These are phyloP conservation scores for Serpula lacrymans DNA, from an alignment of 768 basidiomycete genomes.

Conservation along the genomic window DNA sequence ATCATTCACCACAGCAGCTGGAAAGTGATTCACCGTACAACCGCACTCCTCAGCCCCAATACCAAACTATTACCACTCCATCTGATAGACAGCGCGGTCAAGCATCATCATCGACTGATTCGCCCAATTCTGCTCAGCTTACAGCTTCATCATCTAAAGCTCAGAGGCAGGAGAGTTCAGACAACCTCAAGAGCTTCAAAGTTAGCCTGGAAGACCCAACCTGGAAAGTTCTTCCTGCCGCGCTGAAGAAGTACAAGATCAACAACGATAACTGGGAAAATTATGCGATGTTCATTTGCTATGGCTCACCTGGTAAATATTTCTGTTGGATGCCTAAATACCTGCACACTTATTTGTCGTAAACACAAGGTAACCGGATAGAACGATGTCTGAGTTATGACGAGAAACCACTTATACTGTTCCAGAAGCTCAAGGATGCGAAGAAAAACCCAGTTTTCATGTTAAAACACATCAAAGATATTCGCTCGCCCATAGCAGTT, in stretches of 20 bases:
- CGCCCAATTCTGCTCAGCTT: slow-evolving; percentile 1
- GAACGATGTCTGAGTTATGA: slow-evolving; percentile 97
- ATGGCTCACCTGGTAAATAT: slow-evolving; percentile 81
- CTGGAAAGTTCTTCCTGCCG: slow-evolving; percentile 97
- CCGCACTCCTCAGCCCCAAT: slow-evolving; percentile 23
- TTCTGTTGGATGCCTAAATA: slow-evolving; percentile 26
- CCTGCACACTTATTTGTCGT: not conserved
- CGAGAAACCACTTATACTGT: slow-evolving; percentile 94
- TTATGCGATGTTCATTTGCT: slow-evolving; percentile 99
- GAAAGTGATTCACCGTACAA: slow-evolving; percentile 62
- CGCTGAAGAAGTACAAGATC: slow-evolving; percentile 98
- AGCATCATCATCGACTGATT: not conserved
- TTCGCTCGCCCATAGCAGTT: slow-evolving; percentile 94
- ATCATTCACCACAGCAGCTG: slow-evolving; percentile 71
- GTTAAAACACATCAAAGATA: slow-evolving; percentile 92
- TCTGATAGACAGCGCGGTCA: slow-evolving; percentile 4
- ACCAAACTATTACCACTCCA: slow-evolving; percentile 12
- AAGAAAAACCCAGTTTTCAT: slow-evolving; percentile 99
- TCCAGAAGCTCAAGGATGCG: slow-evolving; percentile 95
- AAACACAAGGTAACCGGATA: slow-evolving; percentile 57
- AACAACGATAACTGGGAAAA: slow-evolving; percentile 98
- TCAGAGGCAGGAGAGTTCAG: slow-evolving; percentile 59
- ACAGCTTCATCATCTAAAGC: slow-evolving; percentile 33
- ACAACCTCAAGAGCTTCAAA: slow-evolving; percentile 92
- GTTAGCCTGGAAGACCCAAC: slow-evolving; percentile 97